phyloP scores from a whole-genome alignment of 83 land plant species.

The Diphasiastrum complanatum region DNA sequence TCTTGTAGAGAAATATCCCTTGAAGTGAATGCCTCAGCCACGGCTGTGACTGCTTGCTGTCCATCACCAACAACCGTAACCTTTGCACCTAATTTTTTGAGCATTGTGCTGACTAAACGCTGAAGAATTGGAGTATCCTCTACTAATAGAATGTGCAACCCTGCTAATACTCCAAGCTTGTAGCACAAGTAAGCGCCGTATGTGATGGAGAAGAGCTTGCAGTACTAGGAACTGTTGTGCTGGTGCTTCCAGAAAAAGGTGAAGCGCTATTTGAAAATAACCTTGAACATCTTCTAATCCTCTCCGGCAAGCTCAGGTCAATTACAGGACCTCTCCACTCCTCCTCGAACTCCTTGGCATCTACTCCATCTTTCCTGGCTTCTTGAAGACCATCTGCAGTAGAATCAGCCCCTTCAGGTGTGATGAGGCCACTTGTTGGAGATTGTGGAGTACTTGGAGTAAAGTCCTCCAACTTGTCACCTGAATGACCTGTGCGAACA shows the following conservation, averaged over 20 bases:
- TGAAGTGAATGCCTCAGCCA: background rate
- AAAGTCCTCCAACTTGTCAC: constrained; percentile 4
- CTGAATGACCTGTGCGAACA: background rate
- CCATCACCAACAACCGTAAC: constrained; percentile 12
- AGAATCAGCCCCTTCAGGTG: constrained; percentile 5
- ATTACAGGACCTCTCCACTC: constrained; percentile 17
- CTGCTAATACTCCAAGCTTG: background rate
- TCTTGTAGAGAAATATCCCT: background rate
- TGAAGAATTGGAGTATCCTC: constrained; percentile 9
- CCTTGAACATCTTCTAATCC: background rate
- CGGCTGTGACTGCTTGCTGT: constrained; percentile 6
- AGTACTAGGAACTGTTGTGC: constrained; percentile 3
- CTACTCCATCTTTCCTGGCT: constrained; percentile 1
- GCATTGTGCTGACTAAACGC: constrained; percentile 6
- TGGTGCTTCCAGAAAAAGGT: constrained; percentile 1
- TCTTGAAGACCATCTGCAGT: constrained; percentile 10
- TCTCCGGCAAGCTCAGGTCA: background rate
- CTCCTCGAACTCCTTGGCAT: constrained; percentile 9
- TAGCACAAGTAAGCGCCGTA: background rate
- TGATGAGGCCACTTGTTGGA: constrained; percentile 8
- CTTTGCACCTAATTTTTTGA: constrained; percentile 6
- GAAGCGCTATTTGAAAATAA: background rate
- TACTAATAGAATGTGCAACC: constrained; percentile 6
- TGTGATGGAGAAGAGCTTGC: constrained; percentile 8
- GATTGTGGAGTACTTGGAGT: constrained; percentile 8